Evolutionary conservation across 2,329 filamentous ascomycete species (phyloP), one percentile per base, ranked within the genome.

Genomic region (Diplocarpon rosae): DNA sequence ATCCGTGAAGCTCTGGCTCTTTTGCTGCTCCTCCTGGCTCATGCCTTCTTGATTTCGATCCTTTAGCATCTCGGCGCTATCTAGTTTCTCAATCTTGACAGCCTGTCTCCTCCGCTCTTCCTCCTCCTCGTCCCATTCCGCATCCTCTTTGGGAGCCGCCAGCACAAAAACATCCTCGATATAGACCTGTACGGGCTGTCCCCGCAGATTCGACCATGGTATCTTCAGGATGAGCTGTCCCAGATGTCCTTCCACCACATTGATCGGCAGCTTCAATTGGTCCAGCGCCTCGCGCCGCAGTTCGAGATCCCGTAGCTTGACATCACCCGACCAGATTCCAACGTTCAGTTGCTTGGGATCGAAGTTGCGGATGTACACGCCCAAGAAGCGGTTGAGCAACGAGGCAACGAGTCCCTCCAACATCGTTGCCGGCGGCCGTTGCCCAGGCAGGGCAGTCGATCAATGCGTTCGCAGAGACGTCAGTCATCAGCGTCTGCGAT

Each of bases 331-430:
- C 92, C 90, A 98, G 60, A 98, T 98, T 52, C 93, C 92, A 52
- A 98, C 89, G 63, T 98, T 98, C 54, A 99, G 76, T 70, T 98
- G 92, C 60, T 87, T 84, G 43, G 92, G 87, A 66, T 99, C 92
- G 64, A 99, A 98, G 68, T 98, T 96, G 75, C 94, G 89, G 66
- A 99, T 90, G 66, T 98, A 98, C 84, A 96, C 95, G 75, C 92
- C 93, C 78, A 99, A 70, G 69, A 98, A 96, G 71, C 93, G 85
- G 72, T 98, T 98, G 59, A 99, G 82, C 72, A 99, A 75, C 68
- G 90, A 93, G 59, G 92, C 88, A 53, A 96, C 92, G 57, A 99
- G 75, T 56, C 89, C 86, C 76, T 98, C 92, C 69, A 99, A 79
- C 92, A 99, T 98, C 60, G 64, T 73, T 73, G 69, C 65, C 64